Evolutionary conservation across 345 rosid genomes (phyloP), one percentile per base, ranked within the genome.

Genomic region (Stellera chamaejasme): DNA sequence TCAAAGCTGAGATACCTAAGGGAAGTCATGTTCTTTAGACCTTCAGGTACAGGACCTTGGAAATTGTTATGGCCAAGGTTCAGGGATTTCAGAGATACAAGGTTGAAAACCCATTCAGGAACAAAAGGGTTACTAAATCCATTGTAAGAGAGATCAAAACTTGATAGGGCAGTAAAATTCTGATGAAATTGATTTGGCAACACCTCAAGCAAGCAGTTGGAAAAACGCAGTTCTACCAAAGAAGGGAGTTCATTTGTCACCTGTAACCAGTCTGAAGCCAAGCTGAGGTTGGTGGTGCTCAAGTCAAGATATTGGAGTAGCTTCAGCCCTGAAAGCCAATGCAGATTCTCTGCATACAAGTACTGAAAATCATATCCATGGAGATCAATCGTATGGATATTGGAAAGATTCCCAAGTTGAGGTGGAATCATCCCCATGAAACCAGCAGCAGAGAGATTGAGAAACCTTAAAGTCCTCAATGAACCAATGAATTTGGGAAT

Each of bases 351-450:
- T 48, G 11, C 53, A 48, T 2, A 11, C 12, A 47, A 7, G 2
- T 27, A 15, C 7, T 44, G 11, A 42, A 15, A 2, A 42, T 5
- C 32, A 9, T 5, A 0, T 19, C 26, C 26, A 3, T 48, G 1
- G n/a, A 72, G 55, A 36, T 69, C 59, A 25, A 66, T 68, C 23
- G 25, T 60, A 2, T 28, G 62, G n/a, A 72, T 23, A 48, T 58
- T 54, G 0, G 75, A 56, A 11, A 72, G 72, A 13, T 72, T 72
- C 23, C 69, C 75, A 0, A 67, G 57, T 48, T 61, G 59, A 19
- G 27, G 46, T 27, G 69, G 70, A 57, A 72, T 16, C 59, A 7
- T 2, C 27, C 71, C 76, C 1, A 10, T 42, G 42, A 71, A 76
- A n/a, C 58, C 47, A 10, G 64, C 19, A 9, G 3, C 10, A 16